These are phyloP conservation scores for Drechslerella coelobrocha DNA, from an alignment of 2,329 filamentous ascomycete genomes.

Conservation along the genomic window DNA sequence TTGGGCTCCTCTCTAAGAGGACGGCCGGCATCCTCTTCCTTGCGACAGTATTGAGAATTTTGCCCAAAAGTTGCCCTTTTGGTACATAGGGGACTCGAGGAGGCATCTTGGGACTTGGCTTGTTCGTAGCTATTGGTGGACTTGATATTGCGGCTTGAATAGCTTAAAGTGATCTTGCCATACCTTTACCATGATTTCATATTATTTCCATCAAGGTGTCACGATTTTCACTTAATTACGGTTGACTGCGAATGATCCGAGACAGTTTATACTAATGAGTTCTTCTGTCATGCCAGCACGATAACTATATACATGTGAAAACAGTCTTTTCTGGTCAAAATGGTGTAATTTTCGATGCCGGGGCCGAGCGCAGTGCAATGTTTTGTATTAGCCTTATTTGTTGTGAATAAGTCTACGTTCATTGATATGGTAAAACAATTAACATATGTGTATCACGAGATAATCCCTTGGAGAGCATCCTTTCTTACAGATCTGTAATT, in stretches of 20 bases:
- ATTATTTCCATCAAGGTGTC: slow-evolving; percentile 34
- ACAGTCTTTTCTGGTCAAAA: slow-evolving; percentile 28
- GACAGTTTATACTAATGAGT: slow-evolving; percentile 28
- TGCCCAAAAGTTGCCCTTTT: slow-evolving; percentile 25
- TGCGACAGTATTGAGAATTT: slow-evolving; percentile 33
- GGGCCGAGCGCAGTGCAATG: slow-evolving; percentile 5
- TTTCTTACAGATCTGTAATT: slow-evolving; percentile 2
- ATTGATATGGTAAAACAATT: slow-evolving; percentile 20
- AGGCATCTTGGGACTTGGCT: slow-evolving; percentile 35
- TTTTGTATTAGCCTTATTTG: slow-evolving; percentile 13
- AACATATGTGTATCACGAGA: not conserved
- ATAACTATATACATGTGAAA: slow-evolving; percentile 34
- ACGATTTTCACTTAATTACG: slow-evolving; percentile 36
- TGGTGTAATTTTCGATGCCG: slow-evolving; percentile 15
- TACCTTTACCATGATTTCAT: slow-evolving; percentile 30
- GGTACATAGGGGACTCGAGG: slow-evolving; percentile 30
- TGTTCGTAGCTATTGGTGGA: slow-evolving; percentile 34
- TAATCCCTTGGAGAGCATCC: not conserved
- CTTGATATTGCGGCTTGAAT: slow-evolving; percentile 34
- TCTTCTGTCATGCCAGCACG: slow-evolving; percentile 18
- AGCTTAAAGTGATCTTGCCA: slow-evolving; percentile 30
- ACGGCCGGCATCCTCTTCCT: slow-evolving; percentile 22
- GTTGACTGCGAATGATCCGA: slow-evolving; percentile 27
- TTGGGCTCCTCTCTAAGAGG: slow-evolving; percentile 25
- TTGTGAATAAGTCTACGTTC: slow-evolving; percentile 11